Percentiles rank a stretch among this genome's conserved stretches.
Conservation (phyloP, 208 protist species). For the Acanthamoeba culbertsoni region DNA sequence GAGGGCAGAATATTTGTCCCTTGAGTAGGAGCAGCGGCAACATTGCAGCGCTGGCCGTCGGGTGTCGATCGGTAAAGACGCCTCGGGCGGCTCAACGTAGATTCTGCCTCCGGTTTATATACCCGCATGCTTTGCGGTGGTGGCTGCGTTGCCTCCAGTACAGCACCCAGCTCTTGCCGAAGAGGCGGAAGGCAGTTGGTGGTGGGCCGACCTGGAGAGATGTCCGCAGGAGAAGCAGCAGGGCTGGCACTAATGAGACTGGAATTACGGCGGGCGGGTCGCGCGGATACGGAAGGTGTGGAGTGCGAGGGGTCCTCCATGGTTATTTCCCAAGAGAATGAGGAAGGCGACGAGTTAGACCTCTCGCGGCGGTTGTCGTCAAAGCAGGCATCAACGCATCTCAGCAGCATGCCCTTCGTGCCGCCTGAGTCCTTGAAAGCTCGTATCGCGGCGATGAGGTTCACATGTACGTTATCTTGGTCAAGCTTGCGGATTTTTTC, state of each 20-base stretch:
- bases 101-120: no score
- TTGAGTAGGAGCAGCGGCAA: neutral
- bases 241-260: no score
- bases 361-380: neutral
- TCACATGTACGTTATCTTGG: neutral
- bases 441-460: conserved; percentile 1
- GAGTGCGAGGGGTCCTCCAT: neutral
- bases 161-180: neutral
- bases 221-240: no score
- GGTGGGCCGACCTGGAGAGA: neutral
- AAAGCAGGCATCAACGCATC: neutral
- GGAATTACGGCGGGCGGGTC: no score
- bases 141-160: neutral
- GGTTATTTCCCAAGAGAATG: conserved; percentile 2
- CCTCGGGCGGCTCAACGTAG: neutral
- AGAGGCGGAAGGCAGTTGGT: neutral
- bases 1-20: neutral
- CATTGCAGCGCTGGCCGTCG: neutral
- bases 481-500: neutral
- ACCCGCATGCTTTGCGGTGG: neutral
- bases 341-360: neutral
- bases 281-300: neutral
- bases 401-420: neutral
- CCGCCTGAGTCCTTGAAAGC: neutral
- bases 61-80: neutral